Evolutionary conservation across 1,284 basidiomycete species (phyloP), one percentile per base, ranked within the genome.

Genomic region (Trametes versicolor): DNA sequence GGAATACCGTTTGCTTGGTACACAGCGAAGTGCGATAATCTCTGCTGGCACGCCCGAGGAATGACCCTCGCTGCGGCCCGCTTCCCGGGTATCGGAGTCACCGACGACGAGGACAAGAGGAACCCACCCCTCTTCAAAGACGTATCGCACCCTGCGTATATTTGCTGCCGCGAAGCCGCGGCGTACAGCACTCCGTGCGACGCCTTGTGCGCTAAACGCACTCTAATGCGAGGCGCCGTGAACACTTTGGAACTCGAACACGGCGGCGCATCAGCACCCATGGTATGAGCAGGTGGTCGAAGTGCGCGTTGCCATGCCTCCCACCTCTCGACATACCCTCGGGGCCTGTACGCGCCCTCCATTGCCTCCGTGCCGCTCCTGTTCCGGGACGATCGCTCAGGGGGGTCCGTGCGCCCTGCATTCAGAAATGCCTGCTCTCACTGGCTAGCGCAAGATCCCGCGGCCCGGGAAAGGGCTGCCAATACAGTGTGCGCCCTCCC

Each of bases 401-500:
- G 17, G 43, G 39, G 41, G 29, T 23, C 43, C 51, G 34, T 54
- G 43, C 32, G 52, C 34, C 3, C 50, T 13, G 36, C 29, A 25
- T 21, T 17, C 32, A 34, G 25, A 32, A n/a, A 36, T 21, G 36
- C 37, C 29, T 36, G 60, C 54, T 56, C 53, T 36, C 61, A 45
- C 61, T 29, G 9, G 39, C 29, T 45, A 51, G 55, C 49, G 49
- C 43, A 49, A 37, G 54, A 10, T 6, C 4, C 37, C 36, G 51
- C 19, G 41, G 37, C 4, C 60, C 45, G 47, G 48, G 7, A 27
- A 27, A 13, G 12, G 36, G 49, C 47, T 36, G 48, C 27, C 61
- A 57, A 57, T 62, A 51, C 54, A 62, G 29, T 62, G 32, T 19
- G 52, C 59, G 32, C 25, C 41, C 59, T 48, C 52, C 61, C 34